Evolutionary conservation across 2,329 filamentous ascomycete genomes (phyloP).

Genomic region (Alternaria infectoria): DNA sequence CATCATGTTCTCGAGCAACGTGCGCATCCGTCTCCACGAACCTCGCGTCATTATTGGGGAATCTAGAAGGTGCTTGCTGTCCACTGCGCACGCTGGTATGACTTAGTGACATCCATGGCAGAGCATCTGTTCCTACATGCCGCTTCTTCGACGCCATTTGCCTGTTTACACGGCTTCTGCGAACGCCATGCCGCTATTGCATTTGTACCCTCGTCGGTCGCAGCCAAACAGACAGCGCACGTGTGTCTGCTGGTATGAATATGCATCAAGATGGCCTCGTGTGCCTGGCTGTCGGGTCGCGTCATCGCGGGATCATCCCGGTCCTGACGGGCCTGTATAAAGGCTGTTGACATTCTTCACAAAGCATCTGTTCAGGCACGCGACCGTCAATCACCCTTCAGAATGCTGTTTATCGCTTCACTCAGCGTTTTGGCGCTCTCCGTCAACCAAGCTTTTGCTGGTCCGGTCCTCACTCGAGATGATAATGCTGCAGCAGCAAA

Average conservation of each 20-base stretch:
- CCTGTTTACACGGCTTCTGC: neutral
- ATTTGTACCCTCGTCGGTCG: neutral
- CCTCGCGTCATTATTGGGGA: constrained; percentile 10
- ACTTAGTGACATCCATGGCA: constrained; percentile 3
- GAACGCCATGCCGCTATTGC: constrained; percentile 7
- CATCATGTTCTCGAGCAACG: constrained; percentile 14
- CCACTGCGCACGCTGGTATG: neutral
- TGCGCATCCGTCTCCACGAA: constrained; percentile 10
- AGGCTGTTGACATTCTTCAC: neutral
- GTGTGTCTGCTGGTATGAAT: neutral
- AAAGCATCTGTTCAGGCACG: constrained; percentile 14
- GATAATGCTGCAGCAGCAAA: constrained; percentile 21
- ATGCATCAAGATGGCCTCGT: constrained; percentile 2
- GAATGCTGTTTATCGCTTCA: constrained; percentile 27
- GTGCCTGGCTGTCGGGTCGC: constrained; percentile 10
- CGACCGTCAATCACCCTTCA: constrained; percentile 13
- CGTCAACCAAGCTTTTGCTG: constrained; percentile 21
- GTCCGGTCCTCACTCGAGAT: constrained; percentile 13
- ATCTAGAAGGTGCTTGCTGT: neutral
- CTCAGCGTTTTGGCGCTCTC: constrained; percentile 27
- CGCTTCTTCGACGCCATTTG: constrained; percentile 8
- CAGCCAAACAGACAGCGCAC: constrained; percentile 23
- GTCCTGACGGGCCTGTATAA: constrained; percentile 1
- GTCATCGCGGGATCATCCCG: constrained; percentile 10
- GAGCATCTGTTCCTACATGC: constrained; percentile 17